Base-by-base conservation (phyloP, 2,329 filamentous ascomycete genomes). In the Cordyceps pruinosa region DNA sequence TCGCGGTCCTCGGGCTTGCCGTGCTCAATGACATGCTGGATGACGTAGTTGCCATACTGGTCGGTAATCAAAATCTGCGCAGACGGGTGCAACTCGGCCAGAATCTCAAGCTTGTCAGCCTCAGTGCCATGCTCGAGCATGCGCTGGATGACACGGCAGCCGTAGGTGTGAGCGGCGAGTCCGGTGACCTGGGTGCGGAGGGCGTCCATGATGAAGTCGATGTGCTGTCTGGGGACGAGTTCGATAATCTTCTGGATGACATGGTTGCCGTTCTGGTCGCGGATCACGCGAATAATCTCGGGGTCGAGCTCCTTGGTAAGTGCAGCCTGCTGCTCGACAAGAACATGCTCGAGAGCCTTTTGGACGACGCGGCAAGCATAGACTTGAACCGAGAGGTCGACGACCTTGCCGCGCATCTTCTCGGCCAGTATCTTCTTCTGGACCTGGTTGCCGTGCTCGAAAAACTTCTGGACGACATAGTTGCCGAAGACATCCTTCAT, bases 401-500 rank as follows among this genome's bases (percentile, higher is more conserved):
- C 75, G 13, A 97, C 85, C 66, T 92, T 89, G 7, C 88, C 88
- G 69, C 87, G 89, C 91, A 97, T 97, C 70, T 89, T 85, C 61
- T 85, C 84, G 1, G 90, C 91, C 42, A 99, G 73, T 2, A 88
- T 80, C 71, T 87, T 91, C 76, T 99, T 99, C 74, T 99, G 94
- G 0, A 86, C 82, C 71, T 96, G 92, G 64, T 90, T 95, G 39
- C 94, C 93, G 69, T 97, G 90, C 69, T 97, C 93, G 61, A 97
- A 97, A 68, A 97, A 86, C 70, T 97, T 97, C 68, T 99, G 94
- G 39, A 97, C 92, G 35, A 99, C 94, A 68, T 97, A 99, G 71
- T 99, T 99, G 55, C 94, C 94, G 68, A 97, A 99, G 0, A 97
- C 87, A 69, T 97, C 94, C 46, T 87, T 93, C 90, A 96, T 97